Evolutionary conservation across 2,329 filamentous ascomycete species (phyloP).

Genomic region (Aspergillus sp.): DNA sequence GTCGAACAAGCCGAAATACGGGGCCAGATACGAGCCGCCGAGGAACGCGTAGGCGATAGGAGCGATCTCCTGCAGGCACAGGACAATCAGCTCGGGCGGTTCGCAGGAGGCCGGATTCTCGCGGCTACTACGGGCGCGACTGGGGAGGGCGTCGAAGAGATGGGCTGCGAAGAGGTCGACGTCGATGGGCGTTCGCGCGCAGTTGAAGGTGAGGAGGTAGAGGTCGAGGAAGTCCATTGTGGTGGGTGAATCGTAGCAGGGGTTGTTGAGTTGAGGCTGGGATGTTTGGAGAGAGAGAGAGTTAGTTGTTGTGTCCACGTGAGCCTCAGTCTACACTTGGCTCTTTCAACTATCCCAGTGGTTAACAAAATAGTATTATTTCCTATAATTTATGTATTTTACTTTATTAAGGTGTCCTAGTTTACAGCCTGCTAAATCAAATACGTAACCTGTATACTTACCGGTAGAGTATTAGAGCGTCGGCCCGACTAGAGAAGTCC

Average conservation of each 20-base stretch:
- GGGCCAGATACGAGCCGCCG: constrained; percentile 65
- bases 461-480: too few relatives aligned
- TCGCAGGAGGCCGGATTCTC: constrained; percentile 33
- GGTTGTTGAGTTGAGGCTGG: background rate
- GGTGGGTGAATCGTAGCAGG: background rate
- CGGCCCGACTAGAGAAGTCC: too few relatives aligned
- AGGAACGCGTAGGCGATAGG: constrained; percentile 79
- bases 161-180: constrained; percentile 61
- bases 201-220: constrained; percentile 85
- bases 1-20: constrained; percentile 64
- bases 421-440: too few relatives aligned
- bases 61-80: constrained; percentile 77
- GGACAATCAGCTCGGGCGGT: constrained; percentile 57
- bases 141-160: constrained; percentile 51
- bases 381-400: too few relatives aligned
- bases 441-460: too few relatives aligned
- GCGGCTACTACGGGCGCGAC: constrained; percentile 31
- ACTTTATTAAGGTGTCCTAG: too few relatives aligned
- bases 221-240: constrained; percentile 51
- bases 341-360: too few relatives aligned
- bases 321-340: too few relatives aligned
- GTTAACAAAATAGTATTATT: too few relatives aligned
- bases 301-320: too few relatives aligned
- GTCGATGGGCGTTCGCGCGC: constrained; percentile 62
- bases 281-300: background rate